Base-by-base conservation (phyloP, 345 rosid genomes). In the Linum tenue region DNA sequence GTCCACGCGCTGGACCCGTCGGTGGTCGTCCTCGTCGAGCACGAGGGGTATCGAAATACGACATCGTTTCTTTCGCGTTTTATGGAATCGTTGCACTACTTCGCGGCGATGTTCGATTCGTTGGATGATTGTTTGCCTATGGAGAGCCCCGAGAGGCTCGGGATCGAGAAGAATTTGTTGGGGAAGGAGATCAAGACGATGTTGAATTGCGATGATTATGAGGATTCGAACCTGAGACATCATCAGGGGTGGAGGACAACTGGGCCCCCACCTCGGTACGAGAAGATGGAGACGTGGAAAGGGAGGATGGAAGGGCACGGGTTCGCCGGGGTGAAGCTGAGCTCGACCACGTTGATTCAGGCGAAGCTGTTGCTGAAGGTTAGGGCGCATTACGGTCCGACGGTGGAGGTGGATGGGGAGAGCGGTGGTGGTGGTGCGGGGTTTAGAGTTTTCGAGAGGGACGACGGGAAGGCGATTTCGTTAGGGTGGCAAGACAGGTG, bases 61-160 rank as follows among this genome's bases (percentile, higher is more conserved):
- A 62, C 70, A 66, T 80, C 67, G 56, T 86, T 86, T 73, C 48
- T 86, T 1, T 75, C 89, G 12, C 81, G 82, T 66, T 84, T 86
- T 74, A 84, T 81, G 84, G 92, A 84, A 53, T 84, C 85, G 22
- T 38, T 86, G 4, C 92, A 86, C 63, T 81, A 81, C 55, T 82
- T 78, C 17, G 85, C 89, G 0, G 92, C 92, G 42, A 84, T 86
- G 86, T 86, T 84, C 8, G 92, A 84, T 74, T 86, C 92, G 0
- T 61, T 86, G 48, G 89, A 86, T 10, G 87, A 86, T 63, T 82
- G 82, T 39, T 80, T 86, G 1, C 89, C 89, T 0, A 44, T 69
- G 53, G 86, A 82, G 17, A 86, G 92, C 72, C 4, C 59, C 0
- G 82, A 86, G 60, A 70, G 92, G 43, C 60, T 81, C 17, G 67